These are phyloP conservation scores for Aspergillus pseudonomiae DNA, from an alignment of 2,329 filamentous ascomycete genomes.

Conservation along the genomic window DNA sequence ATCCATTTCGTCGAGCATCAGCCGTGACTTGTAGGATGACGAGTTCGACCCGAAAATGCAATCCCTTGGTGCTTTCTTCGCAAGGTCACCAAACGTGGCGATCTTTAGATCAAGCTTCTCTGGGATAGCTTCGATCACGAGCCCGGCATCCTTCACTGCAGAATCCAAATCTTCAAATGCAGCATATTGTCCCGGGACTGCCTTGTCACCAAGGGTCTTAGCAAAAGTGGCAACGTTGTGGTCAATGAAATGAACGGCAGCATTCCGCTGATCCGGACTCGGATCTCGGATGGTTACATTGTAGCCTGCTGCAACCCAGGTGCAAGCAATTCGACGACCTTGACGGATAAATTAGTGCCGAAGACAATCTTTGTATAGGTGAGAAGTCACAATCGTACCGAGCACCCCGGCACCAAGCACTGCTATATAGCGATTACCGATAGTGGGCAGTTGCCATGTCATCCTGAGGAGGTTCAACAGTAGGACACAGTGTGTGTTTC, in stretches of 20 bases:
- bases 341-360: too few species aligned
- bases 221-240: background rate
- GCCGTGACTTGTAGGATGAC: slow-evolving; percentile 54
- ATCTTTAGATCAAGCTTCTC: slow-evolving; percentile 55
- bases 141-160: slow-evolving; percentile 53
- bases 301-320: background rate
- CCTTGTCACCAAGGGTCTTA: background rate
- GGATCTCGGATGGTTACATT: background rate
- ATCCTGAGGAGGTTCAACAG: too few species aligned
- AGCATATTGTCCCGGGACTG: background rate
- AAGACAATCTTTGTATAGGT: too few species aligned
- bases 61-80: slow-evolving; percentile 45
- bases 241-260: background rate
- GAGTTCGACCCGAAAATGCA: slow-evolving; percentile 56
- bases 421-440: too few species aligned
- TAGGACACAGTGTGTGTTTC: too few species aligned
- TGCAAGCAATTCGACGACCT: background rate
- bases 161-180: background rate
- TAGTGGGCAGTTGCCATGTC: too few species aligned
- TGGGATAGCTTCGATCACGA: slow-evolving; percentile 57
- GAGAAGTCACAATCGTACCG: too few species aligned
- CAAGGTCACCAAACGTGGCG: slow-evolving; percentile 50
- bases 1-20: slow-evolving; percentile 49
- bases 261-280: background rate
- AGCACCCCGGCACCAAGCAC: too few species aligned